Percentiles rank a stretch among this genome's conserved stretches.
phyloP scores from a whole-genome alignment of 345 rosid genomes.

The Cardamine occulta region DNA sequence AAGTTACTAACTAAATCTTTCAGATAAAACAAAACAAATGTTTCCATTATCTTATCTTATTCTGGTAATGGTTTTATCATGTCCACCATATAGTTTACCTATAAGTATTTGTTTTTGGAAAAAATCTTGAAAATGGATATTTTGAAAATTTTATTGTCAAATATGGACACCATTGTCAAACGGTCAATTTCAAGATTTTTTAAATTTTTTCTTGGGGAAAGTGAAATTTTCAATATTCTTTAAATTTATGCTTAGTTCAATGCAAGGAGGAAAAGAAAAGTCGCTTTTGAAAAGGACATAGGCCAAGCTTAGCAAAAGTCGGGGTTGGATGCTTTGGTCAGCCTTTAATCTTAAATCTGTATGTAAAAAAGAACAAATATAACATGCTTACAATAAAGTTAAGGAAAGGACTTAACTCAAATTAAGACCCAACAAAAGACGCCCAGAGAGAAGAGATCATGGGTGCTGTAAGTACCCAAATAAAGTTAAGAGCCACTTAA shows the following conservation, averaged over 20 bases:
- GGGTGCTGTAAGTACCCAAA: slow-evolving; percentile 27
- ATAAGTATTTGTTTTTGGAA: not conserved
- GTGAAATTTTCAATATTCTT: not conserved
- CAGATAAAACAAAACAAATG: slow-evolving; percentile 13
- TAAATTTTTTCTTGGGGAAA: too few species aligned
- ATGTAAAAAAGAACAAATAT: slow-evolving; percentile 29
- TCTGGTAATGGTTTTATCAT: slow-evolving; percentile 12
- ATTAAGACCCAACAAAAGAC: slow-evolving; percentile 11
- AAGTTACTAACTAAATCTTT: not conserved
- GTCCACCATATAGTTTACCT: not conserved
- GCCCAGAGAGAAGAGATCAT: slow-evolving; percentile 19
- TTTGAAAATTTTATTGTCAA: too few species aligned
- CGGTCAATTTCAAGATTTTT: too few species aligned
- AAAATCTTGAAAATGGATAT: not conserved
- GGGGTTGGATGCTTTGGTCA: slow-evolving; percentile 26
- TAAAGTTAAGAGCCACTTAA: slow-evolving; percentile 29
- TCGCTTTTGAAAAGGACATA: slow-evolving; percentile 39
- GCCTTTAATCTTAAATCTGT: slow-evolving; percentile 46
- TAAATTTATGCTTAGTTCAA: not conserved
- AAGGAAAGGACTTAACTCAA: slow-evolving; percentile 5
- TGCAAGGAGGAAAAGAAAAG: slow-evolving; percentile 25
- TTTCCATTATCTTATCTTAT: slow-evolving; percentile 13
- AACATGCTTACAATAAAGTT: slow-evolving; percentile 31
- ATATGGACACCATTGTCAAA: too few species aligned
- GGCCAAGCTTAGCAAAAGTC: slow-evolving; percentile 42